These are phyloP conservation scores for Vitis rotundifolia DNA, from an alignment of 164 flowering plant genomes.

Conservation along the genomic window DNA sequence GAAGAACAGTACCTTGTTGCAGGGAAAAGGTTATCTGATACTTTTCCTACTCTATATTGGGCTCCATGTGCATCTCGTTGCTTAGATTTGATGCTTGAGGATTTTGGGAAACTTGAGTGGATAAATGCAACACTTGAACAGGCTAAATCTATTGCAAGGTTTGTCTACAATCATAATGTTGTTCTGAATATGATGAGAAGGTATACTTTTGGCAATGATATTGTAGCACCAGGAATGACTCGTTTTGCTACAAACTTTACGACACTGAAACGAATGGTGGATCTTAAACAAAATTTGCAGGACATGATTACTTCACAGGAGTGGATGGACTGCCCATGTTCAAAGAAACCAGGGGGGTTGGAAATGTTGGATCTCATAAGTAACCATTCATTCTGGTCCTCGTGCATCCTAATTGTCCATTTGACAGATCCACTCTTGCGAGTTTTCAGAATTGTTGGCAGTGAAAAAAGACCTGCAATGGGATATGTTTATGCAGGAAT, in stretches of 20 bases:
- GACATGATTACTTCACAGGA: slow-evolving; percentile 83
- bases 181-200: slow-evolving; percentile 68
- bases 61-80: slow-evolving; percentile 70
- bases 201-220: slow-evolving; percentile 67
- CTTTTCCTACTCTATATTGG: slow-evolving; percentile 70
- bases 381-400: slow-evolving; percentile 70
- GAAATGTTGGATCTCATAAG: slow-evolving; percentile 50
- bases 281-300: slow-evolving; percentile 58
- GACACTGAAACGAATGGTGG: slow-evolving; percentile 60
- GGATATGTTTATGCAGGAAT: slow-evolving; percentile 79
- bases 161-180: slow-evolving; percentile 56
- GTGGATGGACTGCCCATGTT: slow-evolving; percentile 69
- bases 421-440: slow-evolving; percentile 66
- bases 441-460: slow-evolving; percentile 50
- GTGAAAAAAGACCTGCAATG: slow-evolving; percentile 73
- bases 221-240: slow-evolving; percentile 52
- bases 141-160: slow-evolving; percentile 68
- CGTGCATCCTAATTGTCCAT: slow-evolving; percentile 40
- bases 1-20: slow-evolving; percentile 58
- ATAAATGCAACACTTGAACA: slow-evolving; percentile 49
- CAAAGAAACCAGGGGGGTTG: slow-evolving; percentile 62
- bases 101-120: slow-evolving; percentile 65
- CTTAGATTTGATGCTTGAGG: slow-evolving; percentile 71
- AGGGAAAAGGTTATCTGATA: slow-evolving; percentile 57
- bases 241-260: slow-evolving; percentile 58